These are phyloP conservation scores for Ogataea nonfermentans DNA, from an alignment of 805 yeast species.

Conservation along the genomic window DNA sequence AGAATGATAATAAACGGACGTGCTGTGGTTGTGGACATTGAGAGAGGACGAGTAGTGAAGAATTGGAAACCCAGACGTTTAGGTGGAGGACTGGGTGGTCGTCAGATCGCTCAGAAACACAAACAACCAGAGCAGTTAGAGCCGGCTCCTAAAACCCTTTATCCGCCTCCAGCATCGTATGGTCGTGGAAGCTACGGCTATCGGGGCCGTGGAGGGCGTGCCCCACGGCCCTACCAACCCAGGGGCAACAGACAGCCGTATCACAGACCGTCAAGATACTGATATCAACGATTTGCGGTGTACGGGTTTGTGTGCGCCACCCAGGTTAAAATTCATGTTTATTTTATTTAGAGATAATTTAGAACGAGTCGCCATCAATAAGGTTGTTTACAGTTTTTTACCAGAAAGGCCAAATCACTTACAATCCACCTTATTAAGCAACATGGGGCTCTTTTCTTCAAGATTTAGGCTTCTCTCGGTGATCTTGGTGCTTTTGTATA, in stretches of 20 bases:
- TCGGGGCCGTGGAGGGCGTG: constrained; percentile 14
- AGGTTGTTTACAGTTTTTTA: not conserved
- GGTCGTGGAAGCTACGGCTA: constrained; percentile 6
- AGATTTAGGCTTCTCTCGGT: constrained; percentile 20
- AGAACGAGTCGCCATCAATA: constrained; percentile 13
- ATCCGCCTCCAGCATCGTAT: constrained; percentile 22
- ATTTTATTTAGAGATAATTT: constrained; percentile 2
- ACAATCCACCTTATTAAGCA: not conserved
- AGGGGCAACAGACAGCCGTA: constrained; percentile 6
- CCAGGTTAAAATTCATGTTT: constrained; percentile 1
- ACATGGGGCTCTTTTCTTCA: constrained; percentile 14
- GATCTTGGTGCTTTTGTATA: constrained; percentile 16
- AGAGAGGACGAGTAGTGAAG: constrained; percentile 62
- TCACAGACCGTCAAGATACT: constrained; percentile 6
- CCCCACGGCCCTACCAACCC: constrained; percentile 9
- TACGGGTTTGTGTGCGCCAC: constrained; percentile 10
- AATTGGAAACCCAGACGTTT: constrained; percentile 72
- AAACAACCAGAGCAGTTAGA: constrained; percentile 1
- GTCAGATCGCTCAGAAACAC: constrained; percentile 16
- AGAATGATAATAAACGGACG: constrained; percentile 51
- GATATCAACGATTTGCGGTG: constrained; percentile 3
- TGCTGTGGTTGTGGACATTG: constrained; percentile 65
- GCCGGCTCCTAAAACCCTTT: constrained; percentile 13
- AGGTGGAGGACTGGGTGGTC: constrained; percentile 93
- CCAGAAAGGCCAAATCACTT: not conserved